Evolutionary conservation across 2,329 filamentous ascomycete genomes (phyloP).

Genomic region (Rhytidhysteron rufulum): DNA sequence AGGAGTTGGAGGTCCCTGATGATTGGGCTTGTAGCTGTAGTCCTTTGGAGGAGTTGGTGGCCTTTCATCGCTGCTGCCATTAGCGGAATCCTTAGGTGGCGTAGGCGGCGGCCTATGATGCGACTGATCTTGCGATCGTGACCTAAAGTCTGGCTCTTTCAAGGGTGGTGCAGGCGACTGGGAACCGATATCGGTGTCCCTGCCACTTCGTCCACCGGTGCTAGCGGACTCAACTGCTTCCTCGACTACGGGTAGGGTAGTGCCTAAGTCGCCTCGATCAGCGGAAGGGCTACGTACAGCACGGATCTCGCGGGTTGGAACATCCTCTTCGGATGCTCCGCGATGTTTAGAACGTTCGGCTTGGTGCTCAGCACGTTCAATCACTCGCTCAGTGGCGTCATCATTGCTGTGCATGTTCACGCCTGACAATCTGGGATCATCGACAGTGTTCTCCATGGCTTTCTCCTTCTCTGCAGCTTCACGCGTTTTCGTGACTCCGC

Average conservation of each 20-base stretch:
- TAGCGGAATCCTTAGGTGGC: slow-evolving; percentile 39
- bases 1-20: slow-evolving; percentile 35
- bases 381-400: slow-evolving; percentile 50
- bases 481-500: slow-evolving; percentile 80
- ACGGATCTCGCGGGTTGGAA: slow-evolving; percentile 60
- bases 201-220: slow-evolving; percentile 56
- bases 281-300: slow-evolving; percentile 56
- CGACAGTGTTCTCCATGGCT: slow-evolving; percentile 23
- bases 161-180: slow-evolving; percentile 18
- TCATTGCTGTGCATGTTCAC: slow-evolving; percentile 30
- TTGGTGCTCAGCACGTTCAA: slow-evolving; percentile 59
- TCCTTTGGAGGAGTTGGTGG: slow-evolving; percentile 39
- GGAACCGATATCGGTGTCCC: slow-evolving; percentile 20
- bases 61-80: slow-evolving; percentile 20
- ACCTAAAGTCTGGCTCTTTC: slow-evolving; percentile 14
- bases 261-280: slow-evolving; percentile 53
- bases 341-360: slow-evolving; percentile 55
- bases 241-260: slow-evolving; percentile 77
- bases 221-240: slow-evolving; percentile 78
- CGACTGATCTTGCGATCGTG: slow-evolving; percentile 21
- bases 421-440: slow-evolving; percentile 37
- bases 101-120: slow-evolving; percentile 39
- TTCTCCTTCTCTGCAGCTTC: slow-evolving; percentile 69
- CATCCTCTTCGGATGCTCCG: slow-evolving; percentile 49
- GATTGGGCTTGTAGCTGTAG: slow-evolving; percentile 16